Percentiles rank a stretch among this genome's conserved stretches.
phyloP scores from a whole-genome alignment of 2,329 filamentous ascomycete genomes.

The Aspergillus sp. region DNA sequence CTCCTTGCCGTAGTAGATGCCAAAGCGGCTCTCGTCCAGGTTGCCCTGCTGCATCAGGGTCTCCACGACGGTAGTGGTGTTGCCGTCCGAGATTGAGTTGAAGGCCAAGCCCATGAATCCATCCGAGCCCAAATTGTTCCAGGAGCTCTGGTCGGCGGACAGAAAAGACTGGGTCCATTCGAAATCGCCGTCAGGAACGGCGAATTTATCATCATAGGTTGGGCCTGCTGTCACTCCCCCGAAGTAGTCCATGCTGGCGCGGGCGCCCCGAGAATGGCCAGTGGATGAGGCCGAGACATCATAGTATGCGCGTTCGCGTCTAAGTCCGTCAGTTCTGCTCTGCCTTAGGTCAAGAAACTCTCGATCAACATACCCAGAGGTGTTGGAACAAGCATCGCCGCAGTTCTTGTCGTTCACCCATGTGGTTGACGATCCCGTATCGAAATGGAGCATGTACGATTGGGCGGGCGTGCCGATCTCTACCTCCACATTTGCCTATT shows the following conservation, averaged over 20 bases:
- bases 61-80: not conserved
- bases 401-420: not conserved
- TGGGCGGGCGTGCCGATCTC: not conserved
- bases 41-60: not conserved
- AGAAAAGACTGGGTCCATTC: not conserved
- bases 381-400: not conserved
- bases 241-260: not conserved
- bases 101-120: not conserved
- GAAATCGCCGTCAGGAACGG: not conserved
- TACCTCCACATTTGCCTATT: not conserved
- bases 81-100: not conserved
- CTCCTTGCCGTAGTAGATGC: not conserved
- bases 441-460: not conserved
- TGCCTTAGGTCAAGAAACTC: not conserved
- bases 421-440: not conserved
- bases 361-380: not conserved
- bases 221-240: not conserved
- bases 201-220: not conserved
- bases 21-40: not conserved
- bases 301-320: not conserved
- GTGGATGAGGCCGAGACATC: not conserved
- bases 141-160: not conserved
- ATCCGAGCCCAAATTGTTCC: not conserved
- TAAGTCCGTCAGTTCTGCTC: not conserved
- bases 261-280: not conserved